Evolutionary conservation across 768 basidiomycete species (phyloP), one percentile per base, ranked within the genome.

Genomic region (Gelatoporia subvermispora): DNA sequence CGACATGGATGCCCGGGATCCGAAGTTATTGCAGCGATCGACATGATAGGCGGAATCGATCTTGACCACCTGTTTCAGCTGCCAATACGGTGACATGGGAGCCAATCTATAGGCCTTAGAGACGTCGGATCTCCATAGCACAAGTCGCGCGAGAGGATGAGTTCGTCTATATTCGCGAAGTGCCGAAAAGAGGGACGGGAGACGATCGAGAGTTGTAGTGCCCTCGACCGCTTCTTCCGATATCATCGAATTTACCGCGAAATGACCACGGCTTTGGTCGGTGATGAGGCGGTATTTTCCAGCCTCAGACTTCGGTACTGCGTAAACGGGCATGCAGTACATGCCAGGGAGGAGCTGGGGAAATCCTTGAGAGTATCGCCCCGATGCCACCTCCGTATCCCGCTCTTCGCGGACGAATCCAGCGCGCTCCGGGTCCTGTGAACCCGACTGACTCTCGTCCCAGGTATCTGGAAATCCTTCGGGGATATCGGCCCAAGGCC

Each of bases 341-440:
- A 79, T 78, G 0, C 74, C 73, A 0, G 70, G 74, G 0, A 72
- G 56, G 1, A 74, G 62, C 3, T 45, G 22, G 1, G 65, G 63
- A 54, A 76, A 74, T 1, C 65, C 22, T 0, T 8, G 34, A 0
- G 63, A 64, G 38, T 48, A 66, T 3, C 61, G 54, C 2, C 53
- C 48, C 1, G 28, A 21, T 0, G 39, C 18, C 1, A 24, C 20
- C 10, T 57, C 55, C 24, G 63, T 51, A 24, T 66, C 60, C 1
- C 41, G 21, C 17, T 55, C 34, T 0, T 52, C 43, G 2, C 46
- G 40, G 1, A 52, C n/a, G 39, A 48, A 47, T 16, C 28, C 21
- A 13, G 8, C 3, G 2, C 35, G 46, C 0, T n/a, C 20, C 1
- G 49, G 47, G 3, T 56, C 51, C 3, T 38, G n/a, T 0, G 41